Evolutionary conservation across 2,329 filamentous ascomycete genomes (phyloP).

Genomic region (Monosporascus sp.): DNA sequence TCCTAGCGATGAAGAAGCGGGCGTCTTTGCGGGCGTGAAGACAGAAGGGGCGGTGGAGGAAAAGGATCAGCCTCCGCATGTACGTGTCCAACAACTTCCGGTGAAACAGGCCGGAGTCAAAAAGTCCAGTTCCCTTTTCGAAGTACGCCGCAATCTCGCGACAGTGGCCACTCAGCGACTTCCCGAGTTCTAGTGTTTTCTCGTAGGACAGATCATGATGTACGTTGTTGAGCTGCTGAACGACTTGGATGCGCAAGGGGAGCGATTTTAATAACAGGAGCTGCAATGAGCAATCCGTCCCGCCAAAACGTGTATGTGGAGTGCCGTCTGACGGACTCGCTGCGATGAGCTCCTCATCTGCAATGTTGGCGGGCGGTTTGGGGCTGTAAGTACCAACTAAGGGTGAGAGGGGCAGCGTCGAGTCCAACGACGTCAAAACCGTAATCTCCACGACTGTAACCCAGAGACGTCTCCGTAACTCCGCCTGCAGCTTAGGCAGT

Average conservation of each 20-base stretch:
- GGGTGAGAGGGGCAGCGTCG: conserved; percentile 14
- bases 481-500: conserved; percentile 17
- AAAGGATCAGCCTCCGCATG: conserved; percentile 17
- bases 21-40: conserved; percentile 14
- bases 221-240: conserved; percentile 15
- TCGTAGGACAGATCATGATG: conserved; percentile 9
- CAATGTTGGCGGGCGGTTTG: conserved; percentile 13
- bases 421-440: conserved; percentile 18
- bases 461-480: conserved; percentile 25
- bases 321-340: neutral
- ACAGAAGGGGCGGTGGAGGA: conserved; percentile 19
- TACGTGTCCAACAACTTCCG: conserved; percentile 21
- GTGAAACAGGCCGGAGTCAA: conserved; percentile 11
- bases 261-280: conserved; percentile 16
- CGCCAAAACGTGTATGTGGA: neutral
- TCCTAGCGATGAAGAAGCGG: conserved; percentile 19
- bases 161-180: conserved; percentile 14
- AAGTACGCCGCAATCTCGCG: conserved; percentile 16
- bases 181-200: conserved; percentile 8
- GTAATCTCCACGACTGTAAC: conserved; percentile 21
- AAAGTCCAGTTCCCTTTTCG: neutral
- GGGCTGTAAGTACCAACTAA: conserved; percentile 11
- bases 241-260: conserved; percentile 11
- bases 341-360: conserved; percentile 10
- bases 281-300: conserved; percentile 17